phyloP scores from a whole-genome alignment of 208 protist species.

The Angomonas deanei region DNA sequence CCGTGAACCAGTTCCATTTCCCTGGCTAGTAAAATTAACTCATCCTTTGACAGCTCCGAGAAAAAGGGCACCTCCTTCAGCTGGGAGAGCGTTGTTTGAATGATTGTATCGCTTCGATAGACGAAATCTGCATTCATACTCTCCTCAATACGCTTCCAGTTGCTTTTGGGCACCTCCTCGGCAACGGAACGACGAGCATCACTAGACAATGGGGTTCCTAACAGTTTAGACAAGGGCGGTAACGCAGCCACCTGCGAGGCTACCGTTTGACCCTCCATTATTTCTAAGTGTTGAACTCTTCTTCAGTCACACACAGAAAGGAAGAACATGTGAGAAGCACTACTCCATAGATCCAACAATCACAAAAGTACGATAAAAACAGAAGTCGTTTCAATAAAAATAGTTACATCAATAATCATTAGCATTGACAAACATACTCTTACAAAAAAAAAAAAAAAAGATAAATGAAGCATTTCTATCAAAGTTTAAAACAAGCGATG shows the following conservation, averaged over 20 bases:
- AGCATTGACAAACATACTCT: too few species aligned
- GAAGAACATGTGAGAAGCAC: too few species aligned
- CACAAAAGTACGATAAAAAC: not conserved
- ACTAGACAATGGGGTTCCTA: conserved; percentile 5
- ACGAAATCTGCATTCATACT: conserved; percentile 50
- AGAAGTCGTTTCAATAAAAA: too few species aligned
- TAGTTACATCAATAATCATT: too few species aligned
- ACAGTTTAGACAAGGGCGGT: conserved; percentile 19
- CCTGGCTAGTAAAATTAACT: conserved; percentile 48
- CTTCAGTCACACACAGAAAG: not conserved
- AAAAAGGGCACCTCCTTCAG: conserved; percentile 47
- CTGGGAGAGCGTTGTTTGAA: conserved; percentile 30
- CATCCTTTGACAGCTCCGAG: conserved; percentile 28
- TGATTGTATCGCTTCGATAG: conserved; percentile 43
- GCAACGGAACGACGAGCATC: not conserved
- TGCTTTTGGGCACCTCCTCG: not conserved
- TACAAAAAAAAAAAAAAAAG: not conserved
- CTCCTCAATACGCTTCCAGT: conserved; percentile 40
- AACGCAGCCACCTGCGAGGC: conserved; percentile 33
- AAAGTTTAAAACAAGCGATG: too few species aligned
- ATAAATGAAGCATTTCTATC: not conserved
- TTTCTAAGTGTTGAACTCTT: not conserved
- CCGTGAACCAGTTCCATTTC: conserved; percentile 37
- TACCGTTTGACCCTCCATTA: conserved; percentile 12
- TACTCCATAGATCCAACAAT: not conserved